Percentiles rank a stretch among this genome's conserved stretches.
Conservation (phyloP, 1,284 basidiomycete genomes). For the Tilletia setariae region DNA sequence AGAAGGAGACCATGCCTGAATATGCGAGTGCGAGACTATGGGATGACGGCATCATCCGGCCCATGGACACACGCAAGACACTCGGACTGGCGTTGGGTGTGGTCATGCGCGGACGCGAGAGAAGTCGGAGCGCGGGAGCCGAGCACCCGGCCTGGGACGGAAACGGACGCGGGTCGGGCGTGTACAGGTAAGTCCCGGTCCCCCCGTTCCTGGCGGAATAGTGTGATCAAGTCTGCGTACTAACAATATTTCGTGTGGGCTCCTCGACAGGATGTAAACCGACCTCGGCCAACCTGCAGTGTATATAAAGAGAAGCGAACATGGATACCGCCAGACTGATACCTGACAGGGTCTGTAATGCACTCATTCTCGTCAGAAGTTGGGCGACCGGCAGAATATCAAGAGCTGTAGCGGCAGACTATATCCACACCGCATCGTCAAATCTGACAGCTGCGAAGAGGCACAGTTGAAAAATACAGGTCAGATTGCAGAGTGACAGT, state of each 20-base stretch:
- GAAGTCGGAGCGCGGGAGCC: conserved; percentile 32
- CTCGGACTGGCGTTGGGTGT: conserved; percentile 70
- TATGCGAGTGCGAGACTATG: conserved; percentile 85
- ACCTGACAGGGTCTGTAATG: no score
- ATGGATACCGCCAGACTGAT: no score
- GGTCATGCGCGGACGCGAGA: conserved; percentile 56
- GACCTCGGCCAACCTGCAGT: no score
- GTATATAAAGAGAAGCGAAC: no score
- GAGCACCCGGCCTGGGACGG: conserved; percentile 47
- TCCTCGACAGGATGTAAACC: background rate
- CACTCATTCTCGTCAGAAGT: no score
- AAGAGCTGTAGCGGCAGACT: no score
- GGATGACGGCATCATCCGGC: conserved; percentile 92
- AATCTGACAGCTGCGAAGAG: no score
- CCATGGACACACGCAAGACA: conserved; percentile 82
- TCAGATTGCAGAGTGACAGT: no score
- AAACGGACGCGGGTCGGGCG: conserved; percentile 21
- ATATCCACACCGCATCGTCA: no score
- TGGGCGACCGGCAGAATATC: no score
- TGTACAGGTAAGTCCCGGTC: conserved; percentile 11
- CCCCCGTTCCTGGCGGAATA: no score
- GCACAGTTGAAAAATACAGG: no score
- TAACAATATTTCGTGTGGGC: background rate
- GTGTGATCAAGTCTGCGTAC: background rate
- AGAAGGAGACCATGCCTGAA: conserved; percentile 76